phyloP scores from a whole-genome alignment of 176 grass and related monocot genomes.

The Rhynchospora breviuscula region DNA sequence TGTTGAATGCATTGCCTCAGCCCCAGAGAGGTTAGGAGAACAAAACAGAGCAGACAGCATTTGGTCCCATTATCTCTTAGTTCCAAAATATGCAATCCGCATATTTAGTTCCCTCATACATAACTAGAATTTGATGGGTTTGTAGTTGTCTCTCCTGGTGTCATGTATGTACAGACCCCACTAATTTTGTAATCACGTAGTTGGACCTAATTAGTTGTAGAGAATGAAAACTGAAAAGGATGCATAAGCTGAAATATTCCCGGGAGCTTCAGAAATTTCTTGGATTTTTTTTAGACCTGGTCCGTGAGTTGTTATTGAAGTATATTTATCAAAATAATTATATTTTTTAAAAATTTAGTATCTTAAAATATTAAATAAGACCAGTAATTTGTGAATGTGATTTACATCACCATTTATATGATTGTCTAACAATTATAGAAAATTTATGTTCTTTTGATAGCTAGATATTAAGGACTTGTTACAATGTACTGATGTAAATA shows the following conservation, averaged over 20 bases:
- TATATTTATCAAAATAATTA: not conserved
- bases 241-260: not conserved
- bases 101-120: not conserved
- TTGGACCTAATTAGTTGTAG: not conserved
- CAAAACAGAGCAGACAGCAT: constrained; percentile 20
- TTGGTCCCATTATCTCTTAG: constrained; percentile 18
- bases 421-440: too few species aligned
- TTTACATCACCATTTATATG: too few species aligned
- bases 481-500: too few species aligned
- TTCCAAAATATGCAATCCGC: not conserved
- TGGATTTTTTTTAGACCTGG: not conserved
- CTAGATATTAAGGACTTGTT: too few species aligned
- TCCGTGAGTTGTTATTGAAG: not conserved
- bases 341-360: too few species aligned
- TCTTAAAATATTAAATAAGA: too few species aligned
- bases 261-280: not conserved
- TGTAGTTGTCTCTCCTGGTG: not conserved
- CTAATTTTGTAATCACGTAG: not conserved
- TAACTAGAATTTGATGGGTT: constrained; percentile 1
- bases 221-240: not conserved
- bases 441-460: too few species aligned
- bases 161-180: not conserved
- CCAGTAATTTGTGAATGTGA: too few species aligned
- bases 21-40: not conserved
- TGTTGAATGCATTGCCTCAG: constrained; percentile 6